phyloP scores from a whole-genome alignment of 768 basidiomycete species.

The Agaricus bisporus region DNA sequence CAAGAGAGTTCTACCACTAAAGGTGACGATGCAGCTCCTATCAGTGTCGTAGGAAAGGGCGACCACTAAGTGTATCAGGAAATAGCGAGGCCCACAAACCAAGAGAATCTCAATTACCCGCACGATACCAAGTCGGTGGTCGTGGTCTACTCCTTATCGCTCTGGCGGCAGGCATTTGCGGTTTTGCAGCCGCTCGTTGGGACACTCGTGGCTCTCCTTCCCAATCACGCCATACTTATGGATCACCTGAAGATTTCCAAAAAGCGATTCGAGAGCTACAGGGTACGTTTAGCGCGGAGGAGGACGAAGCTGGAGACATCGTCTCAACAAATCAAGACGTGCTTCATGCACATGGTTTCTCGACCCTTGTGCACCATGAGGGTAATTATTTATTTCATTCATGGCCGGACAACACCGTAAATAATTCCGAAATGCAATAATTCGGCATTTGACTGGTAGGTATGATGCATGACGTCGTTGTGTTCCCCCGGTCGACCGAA shows the following conservation, averaged over 20 bases:
- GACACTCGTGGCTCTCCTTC: background rate
- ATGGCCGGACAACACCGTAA: background rate
- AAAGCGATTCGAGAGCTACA: conserved; percentile 47
- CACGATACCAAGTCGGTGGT: no score
- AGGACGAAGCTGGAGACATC: conserved; percentile 16
- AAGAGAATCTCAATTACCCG: no score
- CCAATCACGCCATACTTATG: conserved; percentile 30
- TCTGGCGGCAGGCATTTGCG: background rate
- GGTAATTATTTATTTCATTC: conserved; percentile 26
- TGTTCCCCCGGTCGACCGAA: conserved; percentile 64
- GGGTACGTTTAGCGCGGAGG: conserved; percentile 25
- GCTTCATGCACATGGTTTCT: conserved; percentile 48
- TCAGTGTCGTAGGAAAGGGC: no score
- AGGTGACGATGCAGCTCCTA: no score
- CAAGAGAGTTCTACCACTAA: no score
- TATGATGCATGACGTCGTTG: conserved; percentile 49
- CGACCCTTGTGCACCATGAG: conserved; percentile 43
- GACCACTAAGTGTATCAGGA: no score
- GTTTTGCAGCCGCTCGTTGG: background rate
- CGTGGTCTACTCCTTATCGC: background rate
- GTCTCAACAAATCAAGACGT: conserved; percentile 50
- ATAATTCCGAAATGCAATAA: background rate
- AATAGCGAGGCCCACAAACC: no score
- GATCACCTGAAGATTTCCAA: conserved; percentile 45
- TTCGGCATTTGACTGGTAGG: conserved; percentile 20